Base-by-base conservation (phyloP, 1,284 basidiomycete genomes). In the Jaminaea rosea region DNA sequence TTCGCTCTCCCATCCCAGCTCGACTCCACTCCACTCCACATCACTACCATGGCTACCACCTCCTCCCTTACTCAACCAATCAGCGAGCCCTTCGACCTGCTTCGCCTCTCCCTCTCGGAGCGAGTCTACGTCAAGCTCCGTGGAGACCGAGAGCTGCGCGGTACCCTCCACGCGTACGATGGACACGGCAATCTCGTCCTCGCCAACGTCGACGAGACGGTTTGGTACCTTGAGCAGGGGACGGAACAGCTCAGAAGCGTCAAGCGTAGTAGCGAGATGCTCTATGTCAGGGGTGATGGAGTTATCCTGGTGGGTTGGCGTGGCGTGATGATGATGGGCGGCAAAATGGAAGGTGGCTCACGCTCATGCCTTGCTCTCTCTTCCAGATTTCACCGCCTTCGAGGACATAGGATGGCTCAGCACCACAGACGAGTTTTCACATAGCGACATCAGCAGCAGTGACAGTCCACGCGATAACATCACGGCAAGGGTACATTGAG, bases 171-270 rank as follows among this genome's bases (percentile, higher is more conserved):
- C 77, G 93, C 94, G 17, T 98, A 98, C 74, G 94, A 99, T 77
- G 92, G 92, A 23, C 94, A 99, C 77, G 97, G 98, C 93, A 99
- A 99, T 76, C 80, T 98, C 67, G 96, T 99, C 58, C 80, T 98
- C 60, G 93, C 87, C 59, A 88, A 96, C 71, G 94, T 97, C 8
- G 92, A 97, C 73, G 94, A 99, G 59, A 52, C 64, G n/a, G 67
- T 72, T 44, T 72, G 69, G 50, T 61, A 65, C n/a, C 62, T 73
- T 37, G 75, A 77, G 44, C 76, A 75, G 15, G 73, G 73, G 13
- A 63, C 75, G 10, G 67, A 44, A 27, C 66, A 96, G 92, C 82
- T 88, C 34, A 89, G 6, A 11, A 42, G 39, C 11, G 39, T 90
- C 55, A 92, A 91, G 77, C 80, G 92, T 65, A 92, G 88, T 76